Evolutionary conservation across 495 filamentous ascomycete genomes (phyloP), one percentile per base, ranked within the genome.

Genomic region (Tuber calosporum): DNA sequence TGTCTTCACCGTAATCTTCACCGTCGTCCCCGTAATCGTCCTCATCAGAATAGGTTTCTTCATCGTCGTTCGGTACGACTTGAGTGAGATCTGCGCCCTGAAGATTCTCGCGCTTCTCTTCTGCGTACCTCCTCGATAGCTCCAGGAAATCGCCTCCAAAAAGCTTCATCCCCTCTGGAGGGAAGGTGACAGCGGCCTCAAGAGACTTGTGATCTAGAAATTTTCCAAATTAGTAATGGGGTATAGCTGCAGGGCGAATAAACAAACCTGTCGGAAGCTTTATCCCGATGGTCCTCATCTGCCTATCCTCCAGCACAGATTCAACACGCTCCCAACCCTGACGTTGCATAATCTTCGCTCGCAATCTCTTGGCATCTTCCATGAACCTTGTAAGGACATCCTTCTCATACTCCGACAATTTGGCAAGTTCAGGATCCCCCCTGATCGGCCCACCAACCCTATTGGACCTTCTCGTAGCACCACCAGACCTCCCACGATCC

Each of bases 261-360:
- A 84, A 53, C 41, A 84, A 85, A 82, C 87, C 84, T 78, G 87
- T 90, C 75, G 94, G 90, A 67, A 91, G 93, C 40, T 84, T 79
- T 58, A 97, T 91, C 7, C 88, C 92, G 90, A 99, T 97, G 79
- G 92, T 89, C 38, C 93, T 89, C 69, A 96, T 84, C 1, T 92
- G 85, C 39, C 85, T 86, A 78, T 97, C 93, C 0, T 90, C 89
- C 81, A 98, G 98, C 37, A 87, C 82, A 3, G 91, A 90, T 69
- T 86, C 84, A 26, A 84, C 85, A 17, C 90, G 88, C 30, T 92
- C 84, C 38, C 71, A 67, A 17, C 83, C 81, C 58, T 89, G 89
- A 15, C 85, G 83, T 67, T 89, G 85, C 71, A 93, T 86, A 38
- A 97, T 83, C 71, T 89, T 85, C 75, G 90, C 87, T 75, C 90